Percentiles rank a stretch among this genome's conserved stretches.
Conservation (phyloP, 2,329 filamentous ascomycete species). For the Colletotrichum sidae region DNA sequence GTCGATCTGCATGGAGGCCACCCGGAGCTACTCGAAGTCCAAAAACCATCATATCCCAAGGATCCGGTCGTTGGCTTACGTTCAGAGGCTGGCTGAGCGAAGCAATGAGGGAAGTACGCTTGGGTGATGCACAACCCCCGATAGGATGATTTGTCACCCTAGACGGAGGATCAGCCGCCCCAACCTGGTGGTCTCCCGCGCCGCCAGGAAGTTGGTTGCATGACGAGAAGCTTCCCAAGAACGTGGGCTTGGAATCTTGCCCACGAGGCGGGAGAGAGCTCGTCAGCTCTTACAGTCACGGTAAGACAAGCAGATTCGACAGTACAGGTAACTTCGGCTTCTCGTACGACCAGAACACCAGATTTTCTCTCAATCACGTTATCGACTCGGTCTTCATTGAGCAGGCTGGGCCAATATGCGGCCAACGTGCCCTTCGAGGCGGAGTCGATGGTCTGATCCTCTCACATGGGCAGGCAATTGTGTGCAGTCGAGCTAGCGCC, state of each 20-base stretch:
- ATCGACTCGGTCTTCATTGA: constrained; percentile 20
- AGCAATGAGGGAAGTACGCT: constrained; percentile 9
- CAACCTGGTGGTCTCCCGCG: constrained; percentile 11
- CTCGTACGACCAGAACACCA: constrained; percentile 26
- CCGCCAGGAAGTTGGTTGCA: neutral
- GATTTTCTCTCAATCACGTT: neutral
- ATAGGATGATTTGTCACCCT: constrained; percentile 9
- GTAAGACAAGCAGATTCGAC: neutral
- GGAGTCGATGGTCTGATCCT: constrained; percentile 37
- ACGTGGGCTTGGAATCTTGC: constrained; percentile 37
- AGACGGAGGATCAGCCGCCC: constrained; percentile 6
- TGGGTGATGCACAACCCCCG: constrained; percentile 26
- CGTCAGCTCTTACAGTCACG: neutral
- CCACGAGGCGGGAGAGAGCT: constrained; percentile 1
- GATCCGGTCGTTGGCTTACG: constrained; percentile 35
- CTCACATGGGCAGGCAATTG: constrained; percentile 16
- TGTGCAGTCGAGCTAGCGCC: constrained; percentile 26
- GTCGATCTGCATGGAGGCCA: constrained; percentile 27
- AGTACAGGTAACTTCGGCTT: neutral
- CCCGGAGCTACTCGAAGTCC: constrained; percentile 30
- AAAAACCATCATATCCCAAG: constrained; percentile 30
- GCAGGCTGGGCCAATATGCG: constrained; percentile 31
- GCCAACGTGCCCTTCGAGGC: constrained; percentile 23
- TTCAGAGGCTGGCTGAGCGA: constrained; percentile 13
- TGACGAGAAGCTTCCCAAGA: constrained; percentile 31